These are phyloP conservation scores for Naganishia vishniacii DNA, from an alignment of 768 basidiomycete species.

Conservation along the genomic window DNA sequence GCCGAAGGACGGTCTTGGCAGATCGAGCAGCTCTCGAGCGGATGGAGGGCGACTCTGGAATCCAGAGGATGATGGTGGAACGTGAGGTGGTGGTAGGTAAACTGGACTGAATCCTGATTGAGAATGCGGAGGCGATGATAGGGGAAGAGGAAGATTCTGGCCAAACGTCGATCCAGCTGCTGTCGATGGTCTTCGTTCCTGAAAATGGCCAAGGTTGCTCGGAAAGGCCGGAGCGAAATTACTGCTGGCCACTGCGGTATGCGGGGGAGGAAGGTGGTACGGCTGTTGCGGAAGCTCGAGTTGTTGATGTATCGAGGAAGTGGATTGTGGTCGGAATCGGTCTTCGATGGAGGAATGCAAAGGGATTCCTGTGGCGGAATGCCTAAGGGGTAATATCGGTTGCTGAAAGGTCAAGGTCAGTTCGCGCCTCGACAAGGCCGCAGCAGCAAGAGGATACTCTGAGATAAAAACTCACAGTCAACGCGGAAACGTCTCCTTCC, in stretches of 20 bases:
- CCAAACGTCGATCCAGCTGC: constrained; percentile 1
- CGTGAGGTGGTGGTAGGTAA: not conserved
- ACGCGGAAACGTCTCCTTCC: constrained; percentile 6
- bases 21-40: not conserved
- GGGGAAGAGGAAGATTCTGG: not conserved
- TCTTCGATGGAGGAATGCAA: not conserved
- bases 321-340: not conserved
- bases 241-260: not conserved
- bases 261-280: constrained; percentile 4
- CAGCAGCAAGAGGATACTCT: too few relatives aligned
- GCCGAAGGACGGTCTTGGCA: constrained; percentile 4
- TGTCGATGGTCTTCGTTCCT: constrained; percentile 4
- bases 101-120: constrained; percentile 12
- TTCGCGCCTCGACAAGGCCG: too few relatives aligned
- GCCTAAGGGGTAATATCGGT: not conserved
- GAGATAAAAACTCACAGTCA: not conserved
- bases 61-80: constrained; percentile 3
- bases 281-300: constrained; percentile 8
- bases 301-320: constrained; percentile 1
- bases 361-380: not conserved
- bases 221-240: not conserved
- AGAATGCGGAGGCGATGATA: not conserved
- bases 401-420: too few relatives aligned
- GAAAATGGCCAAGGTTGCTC: not conserved
- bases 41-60: constrained; percentile 1